Conservation (phyloP, 2,329 filamentous ascomycete genomes). For the Venturia carpophila region DNA sequence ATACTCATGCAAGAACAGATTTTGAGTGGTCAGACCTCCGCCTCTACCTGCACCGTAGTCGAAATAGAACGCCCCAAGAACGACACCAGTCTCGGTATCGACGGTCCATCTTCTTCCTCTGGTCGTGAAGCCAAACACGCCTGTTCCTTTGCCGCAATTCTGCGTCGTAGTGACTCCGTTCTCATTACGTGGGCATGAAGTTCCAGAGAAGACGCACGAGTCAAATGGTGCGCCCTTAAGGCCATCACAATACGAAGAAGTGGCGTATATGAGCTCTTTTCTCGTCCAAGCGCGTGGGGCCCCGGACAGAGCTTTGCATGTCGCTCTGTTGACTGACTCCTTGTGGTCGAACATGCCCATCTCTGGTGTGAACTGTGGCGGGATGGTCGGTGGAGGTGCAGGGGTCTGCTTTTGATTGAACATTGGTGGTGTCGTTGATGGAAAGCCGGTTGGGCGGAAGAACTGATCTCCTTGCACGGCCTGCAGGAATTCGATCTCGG, state of each 20-base stretch:
- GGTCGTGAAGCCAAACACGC: slow-evolving; percentile 14
- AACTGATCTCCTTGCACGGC: slow-evolving; percentile 19
- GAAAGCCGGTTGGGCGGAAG: slow-evolving; percentile 19
- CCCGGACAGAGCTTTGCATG: slow-evolving; percentile 14
- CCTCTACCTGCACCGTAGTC: slow-evolving; percentile 8
- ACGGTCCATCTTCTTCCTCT: slow-evolving; percentile 15
- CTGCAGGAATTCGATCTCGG: slow-evolving; percentile 18
- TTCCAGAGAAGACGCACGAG: slow-evolving; percentile 12
- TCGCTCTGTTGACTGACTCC: neutral
- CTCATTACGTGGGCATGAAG: slow-evolving; percentile 16
- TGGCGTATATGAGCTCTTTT: slow-evolving; percentile 17
- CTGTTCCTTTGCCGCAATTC: slow-evolving; percentile 15
- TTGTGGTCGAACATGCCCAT: neutral
- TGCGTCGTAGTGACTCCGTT: slow-evolving; percentile 17
- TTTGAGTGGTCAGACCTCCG: neutral
- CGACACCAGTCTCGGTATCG: slow-evolving; percentile 18
- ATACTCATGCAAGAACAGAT: slow-evolving; percentile 16
- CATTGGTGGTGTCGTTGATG: slow-evolving; percentile 7
- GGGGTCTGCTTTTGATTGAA: slow-evolving; percentile 8
- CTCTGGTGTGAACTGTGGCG: slow-evolving; percentile 10
- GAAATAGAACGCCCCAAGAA: slow-evolving; percentile 17
- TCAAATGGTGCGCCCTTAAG: slow-evolving; percentile 14
- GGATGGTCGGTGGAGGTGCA: slow-evolving; percentile 14
- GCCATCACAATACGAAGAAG: slow-evolving; percentile 16
- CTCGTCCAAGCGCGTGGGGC: slow-evolving; percentile 14